A percentile compares a stretch with the other conserved stretches of the same genome.
phyloP scores from a whole-genome alignment of 257 asterid species.

The Nicotiana undulata region DNA sequence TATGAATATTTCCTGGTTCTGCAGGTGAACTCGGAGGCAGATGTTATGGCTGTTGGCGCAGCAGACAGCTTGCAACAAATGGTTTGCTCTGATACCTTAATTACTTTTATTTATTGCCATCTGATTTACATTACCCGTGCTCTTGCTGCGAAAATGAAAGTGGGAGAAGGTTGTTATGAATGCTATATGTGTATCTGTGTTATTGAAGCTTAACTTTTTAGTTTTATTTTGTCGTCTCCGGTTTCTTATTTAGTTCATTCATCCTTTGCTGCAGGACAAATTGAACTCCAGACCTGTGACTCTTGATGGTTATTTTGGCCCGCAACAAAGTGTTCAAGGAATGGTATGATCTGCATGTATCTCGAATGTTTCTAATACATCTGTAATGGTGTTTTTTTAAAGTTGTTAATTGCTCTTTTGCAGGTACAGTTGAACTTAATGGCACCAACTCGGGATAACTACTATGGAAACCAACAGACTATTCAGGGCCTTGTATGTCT shows the following conservation, averaged over 20 bases:
- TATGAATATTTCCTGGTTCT: slow-evolving; percentile 4
- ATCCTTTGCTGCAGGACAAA: slow-evolving; percentile 51
- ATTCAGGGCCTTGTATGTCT: slow-evolving; percentile 81
- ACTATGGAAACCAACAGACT: slow-evolving; percentile 69
- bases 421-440: slow-evolving; percentile 73
- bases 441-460: slow-evolving; percentile 87
- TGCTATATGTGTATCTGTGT: not conserved
- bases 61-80: slow-evolving; percentile 77
- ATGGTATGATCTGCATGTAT: slow-evolving; percentile 45
- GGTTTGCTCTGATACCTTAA: slow-evolving; percentile 37
- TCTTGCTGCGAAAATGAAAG: not conserved
- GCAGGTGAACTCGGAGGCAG: slow-evolving; percentile 74
- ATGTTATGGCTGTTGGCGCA: slow-evolving; percentile 54
- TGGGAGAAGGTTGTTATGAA: not conserved
- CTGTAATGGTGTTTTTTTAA: slow-evolving; percentile 1
- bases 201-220: not conserved
- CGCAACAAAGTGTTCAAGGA: slow-evolving; percentile 75
- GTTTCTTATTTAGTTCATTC: slow-evolving; percentile 2
- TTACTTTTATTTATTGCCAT: slow-evolving; percentile 3
- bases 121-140: not conserved
- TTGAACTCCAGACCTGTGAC: slow-evolving; percentile 61
- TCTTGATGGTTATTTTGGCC: slow-evolving; percentile 69
- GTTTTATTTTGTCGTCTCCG: not conserved
- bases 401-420: slow-evolving; percentile 18
- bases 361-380: not conserved